These are phyloP conservation scores for Neonectria faginata DNA, from an alignment of 2,329 filamentous ascomycete genomes.

Conservation along the genomic window DNA sequence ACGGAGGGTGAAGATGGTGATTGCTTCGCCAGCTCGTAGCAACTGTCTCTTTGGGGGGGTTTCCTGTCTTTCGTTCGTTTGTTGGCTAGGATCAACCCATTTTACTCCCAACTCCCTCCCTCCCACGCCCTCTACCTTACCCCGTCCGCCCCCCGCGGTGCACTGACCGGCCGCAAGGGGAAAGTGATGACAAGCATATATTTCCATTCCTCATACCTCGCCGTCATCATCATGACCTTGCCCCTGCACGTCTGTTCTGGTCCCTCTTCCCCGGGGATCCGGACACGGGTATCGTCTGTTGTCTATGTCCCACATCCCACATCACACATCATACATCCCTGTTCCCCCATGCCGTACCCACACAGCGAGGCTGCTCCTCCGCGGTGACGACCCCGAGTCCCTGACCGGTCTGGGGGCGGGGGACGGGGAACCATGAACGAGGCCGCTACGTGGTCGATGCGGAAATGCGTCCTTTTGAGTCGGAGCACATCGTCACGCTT, in stretches of 20 bases:
- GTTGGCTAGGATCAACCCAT: slow-evolving; percentile 15
- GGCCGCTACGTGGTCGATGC: slow-evolving; percentile 23
- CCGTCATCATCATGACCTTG: slow-evolving; percentile 32
- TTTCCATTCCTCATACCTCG: slow-evolving; percentile 29
- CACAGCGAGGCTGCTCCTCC: slow-evolving; percentile 9
- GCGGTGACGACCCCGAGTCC: slow-evolving; percentile 4
- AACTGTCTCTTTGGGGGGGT: background rate
- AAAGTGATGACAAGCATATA: slow-evolving; percentile 25
- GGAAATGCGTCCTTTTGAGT: slow-evolving; percentile 28
- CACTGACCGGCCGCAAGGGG: slow-evolving; percentile 16
- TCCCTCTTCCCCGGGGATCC: slow-evolving; percentile 37
- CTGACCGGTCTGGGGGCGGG: slow-evolving; percentile 2
- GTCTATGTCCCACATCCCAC: slow-evolving; percentile 18
- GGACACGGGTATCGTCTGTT: slow-evolving; percentile 36
- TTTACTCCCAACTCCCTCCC: background rate
- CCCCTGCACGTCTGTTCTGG: slow-evolving; percentile 28
- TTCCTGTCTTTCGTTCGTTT: background rate
- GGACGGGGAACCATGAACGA: background rate
- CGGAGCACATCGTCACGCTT: slow-evolving; percentile 16
- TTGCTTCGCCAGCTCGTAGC: background rate
- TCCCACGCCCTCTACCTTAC: slow-evolving; percentile 1
- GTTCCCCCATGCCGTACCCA: slow-evolving; percentile 33
- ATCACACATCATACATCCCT: slow-evolving; percentile 27
- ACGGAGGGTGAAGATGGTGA: background rate
- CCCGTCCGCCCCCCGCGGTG: slow-evolving; percentile 8